phyloP scores from a whole-genome alignment of 306 rosid genomes.

The Acacia crassicarpa region DNA sequence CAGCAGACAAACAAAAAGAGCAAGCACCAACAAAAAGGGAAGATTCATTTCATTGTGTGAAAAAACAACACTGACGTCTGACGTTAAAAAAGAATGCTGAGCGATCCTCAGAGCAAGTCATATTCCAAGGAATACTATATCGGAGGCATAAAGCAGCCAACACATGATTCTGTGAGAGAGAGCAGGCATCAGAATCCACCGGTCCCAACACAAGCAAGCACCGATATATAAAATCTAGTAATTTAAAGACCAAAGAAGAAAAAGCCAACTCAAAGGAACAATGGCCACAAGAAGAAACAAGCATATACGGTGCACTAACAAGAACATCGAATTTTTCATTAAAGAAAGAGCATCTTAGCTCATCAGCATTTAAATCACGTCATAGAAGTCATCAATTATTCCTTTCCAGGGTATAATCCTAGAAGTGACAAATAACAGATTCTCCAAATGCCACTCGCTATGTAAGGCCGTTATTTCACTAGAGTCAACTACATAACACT shows the following conservation, averaged over 20 bases:
- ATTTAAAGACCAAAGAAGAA: conserved; percentile 28
- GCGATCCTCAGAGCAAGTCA: conserved; percentile 45
- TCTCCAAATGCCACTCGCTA: conserved; percentile 26
- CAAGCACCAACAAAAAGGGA: conserved; percentile 53
- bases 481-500: conserved; percentile 28
- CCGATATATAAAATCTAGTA: conserved; percentile 36
- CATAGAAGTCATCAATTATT: conserved; percentile 43
- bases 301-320: conserved; percentile 35
- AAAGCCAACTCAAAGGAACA: conserved; percentile 29
- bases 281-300: conserved; percentile 37
- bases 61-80: conserved; percentile 69
- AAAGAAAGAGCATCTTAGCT: conserved; percentile 63
- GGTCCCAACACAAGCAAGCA: conserved; percentile 74
- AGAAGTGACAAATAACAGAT: conserved; percentile 14
- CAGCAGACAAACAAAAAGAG: conserved; percentile 32
- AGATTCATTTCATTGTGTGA: conserved; percentile 61
- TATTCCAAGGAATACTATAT: conserved; percentile 43
- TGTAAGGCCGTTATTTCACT: conserved; percentile 10
- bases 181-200: conserved; percentile 82
- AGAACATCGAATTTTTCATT: conserved; percentile 41
- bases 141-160: conserved; percentile 58
- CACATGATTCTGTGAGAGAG: conserved; percentile 50
- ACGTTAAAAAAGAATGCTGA: conserved; percentile 36
- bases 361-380: conserved; percentile 57
- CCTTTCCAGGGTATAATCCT: conserved; percentile 16